Evolutionary conservation across 139 green algal species (phyloP).

Genomic region (Volvox reticuliferus): DNA sequence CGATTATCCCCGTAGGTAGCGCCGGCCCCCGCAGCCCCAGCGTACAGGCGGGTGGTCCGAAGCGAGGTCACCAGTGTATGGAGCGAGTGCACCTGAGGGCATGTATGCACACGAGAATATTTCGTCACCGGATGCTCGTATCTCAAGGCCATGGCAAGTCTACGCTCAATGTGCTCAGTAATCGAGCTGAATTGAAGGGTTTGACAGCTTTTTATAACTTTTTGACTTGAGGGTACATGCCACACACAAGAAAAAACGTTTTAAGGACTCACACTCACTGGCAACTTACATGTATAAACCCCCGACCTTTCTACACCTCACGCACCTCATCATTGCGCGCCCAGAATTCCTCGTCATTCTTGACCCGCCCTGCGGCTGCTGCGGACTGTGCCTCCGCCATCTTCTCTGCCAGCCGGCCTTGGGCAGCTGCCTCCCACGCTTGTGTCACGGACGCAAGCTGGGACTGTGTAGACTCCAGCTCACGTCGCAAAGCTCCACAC

Average conservation of each 20-base stretch:
- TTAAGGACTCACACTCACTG: no score
- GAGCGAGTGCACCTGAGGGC: conserved; percentile 27
- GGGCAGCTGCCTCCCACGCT: conserved; percentile 13
- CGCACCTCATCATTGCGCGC: not conserved
- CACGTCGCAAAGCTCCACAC: conserved; percentile 3
- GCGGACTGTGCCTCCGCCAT: not conserved
- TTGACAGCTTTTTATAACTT: no score
- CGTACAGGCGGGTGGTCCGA: conserved; percentile 8
- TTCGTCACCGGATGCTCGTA: no score
- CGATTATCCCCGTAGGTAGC: not conserved
- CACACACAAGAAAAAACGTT: no score
- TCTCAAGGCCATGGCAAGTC: no score
- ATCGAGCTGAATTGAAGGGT: no score
- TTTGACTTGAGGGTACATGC: no score
- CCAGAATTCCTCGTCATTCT: conserved; percentile 17
- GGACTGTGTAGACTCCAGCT: not conserved
- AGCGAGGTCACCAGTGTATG: conserved; percentile 11
- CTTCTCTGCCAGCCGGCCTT: conserved; percentile 4
- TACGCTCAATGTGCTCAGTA: no score
- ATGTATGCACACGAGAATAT: no score
- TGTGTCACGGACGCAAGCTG: not conserved
- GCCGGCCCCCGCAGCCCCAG: not conserved
- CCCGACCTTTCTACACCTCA: no score
- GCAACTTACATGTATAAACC: no score
- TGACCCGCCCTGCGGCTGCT: not conserved